Conservation (phyloP, 495 filamentous ascomycete genomes). For the Hypoxylon fragiforme region DNA sequence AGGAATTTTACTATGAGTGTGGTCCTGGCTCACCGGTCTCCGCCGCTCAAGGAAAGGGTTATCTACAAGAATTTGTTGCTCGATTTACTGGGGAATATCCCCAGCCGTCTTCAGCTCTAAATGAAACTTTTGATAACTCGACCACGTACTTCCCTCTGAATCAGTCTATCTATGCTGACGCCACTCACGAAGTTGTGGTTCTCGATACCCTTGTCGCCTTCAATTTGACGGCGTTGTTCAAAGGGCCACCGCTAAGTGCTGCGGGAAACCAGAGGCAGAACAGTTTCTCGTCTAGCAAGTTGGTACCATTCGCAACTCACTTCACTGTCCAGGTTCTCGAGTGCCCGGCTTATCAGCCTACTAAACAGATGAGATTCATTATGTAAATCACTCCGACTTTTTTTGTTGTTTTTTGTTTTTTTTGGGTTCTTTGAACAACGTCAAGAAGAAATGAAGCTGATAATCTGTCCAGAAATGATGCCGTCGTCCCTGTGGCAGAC, state of each 20-base stretch:
- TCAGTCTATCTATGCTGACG: slow-evolving; percentile 53
- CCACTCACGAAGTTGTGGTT: slow-evolving; percentile 54
- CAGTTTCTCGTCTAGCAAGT: slow-evolving; percentile 41
- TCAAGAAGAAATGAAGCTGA: slow-evolving; percentile 1
- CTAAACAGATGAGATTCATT: slow-evolving; percentile 38
- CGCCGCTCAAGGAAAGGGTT: slow-evolving; percentile 48
- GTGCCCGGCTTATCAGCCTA: slow-evolving; percentile 32
- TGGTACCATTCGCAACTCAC: slow-evolving; percentile 36
- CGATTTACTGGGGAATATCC: slow-evolving; percentile 57
- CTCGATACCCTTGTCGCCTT: slow-evolving; percentile 50
- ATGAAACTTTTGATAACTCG: slow-evolving; percentile 50
- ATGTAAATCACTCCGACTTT: slow-evolving; percentile 20
- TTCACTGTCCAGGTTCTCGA: slow-evolving; percentile 37
- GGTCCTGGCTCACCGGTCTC: slow-evolving; percentile 43
- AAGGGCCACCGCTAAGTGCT: slow-evolving; percentile 36
- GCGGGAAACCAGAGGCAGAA: slow-evolving; percentile 31
- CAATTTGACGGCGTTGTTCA: slow-evolving; percentile 42
- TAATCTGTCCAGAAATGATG: slow-evolving; percentile 28
- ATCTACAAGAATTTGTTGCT: slow-evolving; percentile 61
- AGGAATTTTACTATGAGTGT: slow-evolving; percentile 42
- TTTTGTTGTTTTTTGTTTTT: neutral
- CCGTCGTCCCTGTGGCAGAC: slow-evolving; percentile 34
- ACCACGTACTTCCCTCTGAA: slow-evolving; percentile 47
- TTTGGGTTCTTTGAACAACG: neutral
- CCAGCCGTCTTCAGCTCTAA: slow-evolving; percentile 56